Base-by-base conservation (phyloP, 441 rosid species). In the Eruca vesicaria region DNA sequence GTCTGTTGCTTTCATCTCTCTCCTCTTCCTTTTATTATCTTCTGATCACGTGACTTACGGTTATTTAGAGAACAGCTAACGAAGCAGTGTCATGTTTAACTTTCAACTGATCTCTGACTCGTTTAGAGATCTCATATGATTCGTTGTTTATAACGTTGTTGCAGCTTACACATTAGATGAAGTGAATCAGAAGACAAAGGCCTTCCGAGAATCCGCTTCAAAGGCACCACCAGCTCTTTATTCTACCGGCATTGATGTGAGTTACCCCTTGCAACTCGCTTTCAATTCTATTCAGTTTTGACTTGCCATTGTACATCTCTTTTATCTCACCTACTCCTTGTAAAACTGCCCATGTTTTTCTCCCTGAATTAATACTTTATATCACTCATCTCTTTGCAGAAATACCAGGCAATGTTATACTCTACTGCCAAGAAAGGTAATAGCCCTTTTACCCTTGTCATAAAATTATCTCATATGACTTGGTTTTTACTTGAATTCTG, bases 121-220 rank as follows among this genome's bases (percentile, higher is more conserved):
- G n/a, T n/a, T n/a, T n/a, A n/a, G n/a, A n/a, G n/a, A n/a, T n/a
- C n/a, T n/a, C n/a, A n/a, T n/a, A n/a, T n/a, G n/a, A n/a, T n/a
- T n/a, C n/a, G n/a, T n/a, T n/a, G n/a, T n/a, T n/a, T n/a, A n/a
- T n/a, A n/a, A n/a, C 3, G 9, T 7, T 69, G 68, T 19, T 76
- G 84, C 85, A 92, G 99, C 90, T 2, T 89, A 85, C 79, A 63
- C 92, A 35, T 70, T 84, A 62, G 90, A 89, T 72, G 93, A 94
- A 78, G 82, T 90, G 53, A 89, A 86, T 45, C 80, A 85, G 63
- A 90, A 85, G 85, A 86, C 91, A 12, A 92, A 83, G 82, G 83
- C 84, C 19, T 80, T 92, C 73, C 79, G 93, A n/a, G 89, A 84
- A 77, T 84, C 93, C 6, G 86, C 83, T 62, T 82, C 66, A 16